Conservation (phyloP, 768 basidiomycete genomes). For the Boletus bicolor region DNA sequence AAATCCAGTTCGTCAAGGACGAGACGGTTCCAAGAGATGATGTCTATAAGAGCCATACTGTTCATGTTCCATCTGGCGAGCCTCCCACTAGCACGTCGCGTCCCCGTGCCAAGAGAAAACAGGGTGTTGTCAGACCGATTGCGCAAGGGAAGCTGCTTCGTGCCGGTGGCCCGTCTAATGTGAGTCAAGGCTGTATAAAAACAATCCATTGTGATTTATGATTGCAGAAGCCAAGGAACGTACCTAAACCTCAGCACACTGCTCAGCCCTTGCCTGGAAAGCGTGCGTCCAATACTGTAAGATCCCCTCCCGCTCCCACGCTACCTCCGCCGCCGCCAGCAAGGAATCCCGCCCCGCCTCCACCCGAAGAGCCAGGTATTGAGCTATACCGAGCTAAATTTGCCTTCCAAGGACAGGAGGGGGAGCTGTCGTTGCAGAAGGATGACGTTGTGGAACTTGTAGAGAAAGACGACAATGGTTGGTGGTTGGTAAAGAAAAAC, state of each 20-base stretch:
- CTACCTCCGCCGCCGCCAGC: conserved; percentile 41
- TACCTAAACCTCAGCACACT: conserved; percentile 38
- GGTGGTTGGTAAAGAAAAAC: conserved; percentile 94
- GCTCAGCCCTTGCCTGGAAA: conserved; percentile 61
- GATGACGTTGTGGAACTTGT: conserved; percentile 90
- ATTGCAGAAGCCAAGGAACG: conserved; percentile 42
- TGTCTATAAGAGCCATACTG: conserved; percentile 88
- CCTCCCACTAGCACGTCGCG: conserved; percentile 76
- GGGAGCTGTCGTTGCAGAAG: conserved; percentile 86
- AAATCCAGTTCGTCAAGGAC: conserved; percentile 86
- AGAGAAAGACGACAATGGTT: conserved; percentile 92
- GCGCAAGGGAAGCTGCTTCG: conserved; percentile 79
- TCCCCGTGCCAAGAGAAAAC: conserved; percentile 83
- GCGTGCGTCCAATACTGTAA: conserved; percentile 34
- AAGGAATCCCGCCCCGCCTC: conserved; percentile 46
- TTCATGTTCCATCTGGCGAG: conserved; percentile 87
- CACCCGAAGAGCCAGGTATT: conserved; percentile 59
- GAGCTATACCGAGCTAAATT: conserved; percentile 86
- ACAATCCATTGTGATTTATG: neutral
- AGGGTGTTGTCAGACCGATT: conserved; percentile 81
- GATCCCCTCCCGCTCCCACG: conserved; percentile 21
- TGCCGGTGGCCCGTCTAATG: conserved; percentile 71
- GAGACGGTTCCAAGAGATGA: conserved; percentile 78
- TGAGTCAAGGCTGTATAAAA: conserved; percentile 24
- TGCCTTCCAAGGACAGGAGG: conserved; percentile 89